Evolutionary conservation across 306 rosid genomes (phyloP).

Genomic region (Cucumis sativus): Cucumber_9930_V3 NC_026661.2:5145001-5145500

Average conservation of each 20-base stretch:
- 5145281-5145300: slow-evolving; percentile 10
- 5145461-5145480: slow-evolving; percentile 4
- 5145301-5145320: slow-evolving; percentile 12
- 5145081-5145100: too few relatives aligned
- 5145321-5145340: slow-evolving; percentile 21
- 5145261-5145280: not conserved
- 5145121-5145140: too few relatives aligned
- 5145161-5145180: too few relatives aligned
- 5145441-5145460: slow-evolving; percentile 17
- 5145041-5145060: too few relatives aligned
- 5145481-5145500: slow-evolving; percentile 5
- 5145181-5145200: too few relatives aligned
- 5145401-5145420: slow-evolving; percentile 16
- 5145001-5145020: too few relatives aligned
- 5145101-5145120: too few relatives aligned
- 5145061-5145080: too few relatives aligned
- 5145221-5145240: too few relatives aligned
- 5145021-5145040: too few relatives aligned
- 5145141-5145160: too few relatives aligned
- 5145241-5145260: not conserved
- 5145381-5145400: slow-evolving; percentile 15
- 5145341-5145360: slow-evolving; percentile 24
- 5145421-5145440: slow-evolving; percentile 13
- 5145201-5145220: too few relatives aligned
- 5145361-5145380: slow-evolving; percentile 31